Evolutionary conservation across 805 yeast species (phyloP).

Genomic region (Wickerhamomyces chambardii): DNA sequence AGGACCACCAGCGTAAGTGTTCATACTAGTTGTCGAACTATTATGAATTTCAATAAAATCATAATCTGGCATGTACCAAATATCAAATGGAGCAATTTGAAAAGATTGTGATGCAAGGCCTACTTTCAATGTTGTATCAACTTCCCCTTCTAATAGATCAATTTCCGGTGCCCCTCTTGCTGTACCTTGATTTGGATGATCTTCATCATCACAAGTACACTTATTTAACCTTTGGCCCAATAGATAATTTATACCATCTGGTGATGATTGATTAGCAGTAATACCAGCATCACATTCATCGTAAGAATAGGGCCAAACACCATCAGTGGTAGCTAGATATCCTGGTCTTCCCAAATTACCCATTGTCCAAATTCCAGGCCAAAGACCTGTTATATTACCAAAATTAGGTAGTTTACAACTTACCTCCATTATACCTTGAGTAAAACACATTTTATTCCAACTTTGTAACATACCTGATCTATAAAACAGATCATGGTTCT

Average conservation of each 20-base stretch:
- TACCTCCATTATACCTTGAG: constrained; percentile 33
- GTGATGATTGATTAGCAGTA: constrained; percentile 37
- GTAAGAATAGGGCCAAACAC: constrained; percentile 43
- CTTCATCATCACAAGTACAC: constrained; percentile 36
- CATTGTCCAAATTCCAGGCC: constrained; percentile 45
- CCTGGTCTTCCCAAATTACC: constrained; percentile 43
- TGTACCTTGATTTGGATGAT: constrained; percentile 36
- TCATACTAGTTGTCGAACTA: constrained; percentile 30
- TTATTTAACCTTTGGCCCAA: constrained; percentile 35
- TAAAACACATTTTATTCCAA: constrained; percentile 38
- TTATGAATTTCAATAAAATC: constrained; percentile 33
- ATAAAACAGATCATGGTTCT: constrained; percentile 34
- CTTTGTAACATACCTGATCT: constrained; percentile 39
- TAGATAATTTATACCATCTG: constrained; percentile 36
- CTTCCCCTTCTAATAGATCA: constrained; percentile 38
- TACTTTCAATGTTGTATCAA: constrained; percentile 19
- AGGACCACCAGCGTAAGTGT: constrained; percentile 40
- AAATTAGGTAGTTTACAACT: constrained; percentile 33
- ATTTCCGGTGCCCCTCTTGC: constrained; percentile 46
- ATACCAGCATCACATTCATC: constrained; percentile 41
- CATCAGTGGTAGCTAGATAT: constrained; percentile 35
- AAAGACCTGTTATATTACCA: constrained; percentile 32
- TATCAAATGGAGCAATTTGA: constrained; percentile 43
- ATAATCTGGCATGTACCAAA: constrained; percentile 45
- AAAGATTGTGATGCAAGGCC: constrained; percentile 42